phyloP scores from a whole-genome alignment of 2,329 filamentous ascomycete genomes.

The Neofusicoccum parvum region DNA sequence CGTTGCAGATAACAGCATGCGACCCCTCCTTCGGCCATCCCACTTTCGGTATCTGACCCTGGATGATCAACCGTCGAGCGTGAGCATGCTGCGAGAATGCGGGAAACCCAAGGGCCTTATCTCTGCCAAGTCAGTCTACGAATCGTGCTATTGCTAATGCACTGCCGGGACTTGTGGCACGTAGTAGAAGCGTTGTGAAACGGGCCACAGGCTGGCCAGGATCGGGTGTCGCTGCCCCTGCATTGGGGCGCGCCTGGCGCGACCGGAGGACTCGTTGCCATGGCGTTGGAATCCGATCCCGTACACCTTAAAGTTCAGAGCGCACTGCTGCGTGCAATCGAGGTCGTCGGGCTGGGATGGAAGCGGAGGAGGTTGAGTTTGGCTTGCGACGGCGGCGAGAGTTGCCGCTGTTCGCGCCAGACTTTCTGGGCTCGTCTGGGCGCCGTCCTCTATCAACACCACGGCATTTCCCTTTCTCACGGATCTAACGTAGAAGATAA shows the following conservation, averaged over 20 bases:
- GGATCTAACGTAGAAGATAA: too few relatives aligned
- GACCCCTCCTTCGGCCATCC: background rate
- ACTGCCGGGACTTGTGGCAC: background rate
- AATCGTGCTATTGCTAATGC: background rate
- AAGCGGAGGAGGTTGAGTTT: background rate
- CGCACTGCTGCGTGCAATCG: too few relatives aligned
- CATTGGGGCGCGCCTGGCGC: background rate
- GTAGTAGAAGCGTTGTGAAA: background rate
- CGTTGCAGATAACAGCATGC: background rate
- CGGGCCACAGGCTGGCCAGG: background rate
- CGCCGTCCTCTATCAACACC: background rate
- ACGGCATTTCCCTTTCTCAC: background rate
- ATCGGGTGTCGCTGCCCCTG: background rate
- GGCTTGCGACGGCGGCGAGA: background rate
- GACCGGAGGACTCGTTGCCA: background rate
- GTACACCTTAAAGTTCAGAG: background rate
- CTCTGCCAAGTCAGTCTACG: background rate
- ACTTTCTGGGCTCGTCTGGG: background rate
- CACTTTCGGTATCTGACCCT: conserved; percentile 8
- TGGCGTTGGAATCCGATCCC: background rate
- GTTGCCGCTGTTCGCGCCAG: background rate
- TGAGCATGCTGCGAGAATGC: background rate
- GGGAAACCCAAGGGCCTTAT: background rate
- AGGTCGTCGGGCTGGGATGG: background rate
- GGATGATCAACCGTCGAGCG: background rate